Conservation (phyloP, 2,329 filamentous ascomycete species). For the Phaeoacremonium minimum region DNA sequence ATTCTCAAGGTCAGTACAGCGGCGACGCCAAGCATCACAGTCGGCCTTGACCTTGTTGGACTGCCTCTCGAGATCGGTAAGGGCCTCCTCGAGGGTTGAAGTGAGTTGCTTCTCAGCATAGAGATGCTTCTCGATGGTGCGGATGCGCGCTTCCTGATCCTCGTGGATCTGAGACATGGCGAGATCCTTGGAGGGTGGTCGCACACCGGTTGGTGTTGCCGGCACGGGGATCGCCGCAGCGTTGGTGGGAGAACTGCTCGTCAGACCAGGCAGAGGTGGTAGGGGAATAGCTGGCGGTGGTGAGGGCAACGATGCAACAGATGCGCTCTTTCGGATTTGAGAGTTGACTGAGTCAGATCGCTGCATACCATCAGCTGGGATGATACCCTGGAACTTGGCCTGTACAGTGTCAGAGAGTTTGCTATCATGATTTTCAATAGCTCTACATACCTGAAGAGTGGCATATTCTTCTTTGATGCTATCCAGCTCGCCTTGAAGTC, state of each 20-base stretch:
- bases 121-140: slow-evolving; percentile 94
- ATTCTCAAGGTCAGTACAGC: slow-evolving; percentile 69
- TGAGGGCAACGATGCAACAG: slow-evolving; percentile 80
- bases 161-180: slow-evolving; percentile 76
- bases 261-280: slow-evolving; percentile 72
- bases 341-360: slow-evolving; percentile 58
- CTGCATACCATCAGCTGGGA: slow-evolving; percentile 34
- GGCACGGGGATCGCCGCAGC: slow-evolving; percentile 34
- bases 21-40: slow-evolving; percentile 86
- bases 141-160: slow-evolving; percentile 91
- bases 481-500: slow-evolving; percentile 66
- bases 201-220: slow-evolving; percentile 52
- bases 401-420: slow-evolving; percentile 27
- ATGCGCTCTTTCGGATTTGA: slow-evolving; percentile 79
- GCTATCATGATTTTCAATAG: background rate
- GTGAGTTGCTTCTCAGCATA: slow-evolving; percentile 96
- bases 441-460: slow-evolving; percentile 66
- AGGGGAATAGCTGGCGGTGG: slow-evolving; percentile 95
- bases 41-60: slow-evolving; percentile 90
- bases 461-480: slow-evolving; percentile 65
- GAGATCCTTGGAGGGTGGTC: slow-evolving; percentile 79
- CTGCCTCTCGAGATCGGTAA: slow-evolving; percentile 88
- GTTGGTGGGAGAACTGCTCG: slow-evolving; percentile 40
- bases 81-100: slow-evolving; percentile 88
- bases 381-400: slow-evolving; percentile 56